Percentiles rank a stretch among this genome's conserved stretches.
phyloP scores from a whole-genome alignment of 176 grass and related monocot species.

The Alopecurus myosuroides region DNA sequence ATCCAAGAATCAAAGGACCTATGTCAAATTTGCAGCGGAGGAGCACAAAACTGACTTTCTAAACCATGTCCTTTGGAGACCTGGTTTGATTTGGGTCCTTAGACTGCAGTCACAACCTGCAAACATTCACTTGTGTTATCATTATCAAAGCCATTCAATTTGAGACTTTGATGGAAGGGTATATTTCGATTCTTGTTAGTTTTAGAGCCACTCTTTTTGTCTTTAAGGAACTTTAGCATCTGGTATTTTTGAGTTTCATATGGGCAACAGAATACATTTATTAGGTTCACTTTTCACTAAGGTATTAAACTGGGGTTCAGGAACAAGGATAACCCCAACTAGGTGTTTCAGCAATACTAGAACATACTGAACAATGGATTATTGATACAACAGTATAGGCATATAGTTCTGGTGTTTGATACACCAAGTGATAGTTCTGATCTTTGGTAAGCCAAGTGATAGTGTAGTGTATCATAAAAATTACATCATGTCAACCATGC shows the following conservation, averaged over 20 bases:
- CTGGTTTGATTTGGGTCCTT: slow-evolving; percentile 68
- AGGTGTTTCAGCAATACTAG: background rate
- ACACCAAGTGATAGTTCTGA: background rate
- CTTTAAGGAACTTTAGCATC: background rate
- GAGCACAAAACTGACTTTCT: slow-evolving; percentile 34
- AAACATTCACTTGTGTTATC: slow-evolving; percentile 71
- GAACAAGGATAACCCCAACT: background rate
- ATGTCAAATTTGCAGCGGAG: slow-evolving; percentile 38
- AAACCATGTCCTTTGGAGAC: slow-evolving; percentile 22
- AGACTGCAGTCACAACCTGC: slow-evolving; percentile 91
- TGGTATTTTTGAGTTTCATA: background rate
- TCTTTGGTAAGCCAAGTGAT: slow-evolving; percentile 5
- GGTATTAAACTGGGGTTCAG: background rate
- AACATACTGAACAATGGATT: background rate
- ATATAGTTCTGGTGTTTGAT: background rate
- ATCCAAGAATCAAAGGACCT: slow-evolving; percentile 57
- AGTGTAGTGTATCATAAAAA: background rate
- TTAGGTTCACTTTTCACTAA: background rate
- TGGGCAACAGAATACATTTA: background rate
- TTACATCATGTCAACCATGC: too few species aligned
- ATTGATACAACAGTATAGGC: background rate
- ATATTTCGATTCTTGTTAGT: slow-evolving; percentile 16
- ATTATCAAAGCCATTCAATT: slow-evolving; percentile 38
- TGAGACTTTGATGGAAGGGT: background rate
- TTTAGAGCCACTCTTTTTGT: slow-evolving; percentile 4